Percentiles rank a stretch among this genome's conserved stretches.
These are phyloP conservation scores for Neoascochyta sp. DNA, from an alignment of 2,329 filamentous ascomycete genomes.

Conservation along the genomic window DNA sequence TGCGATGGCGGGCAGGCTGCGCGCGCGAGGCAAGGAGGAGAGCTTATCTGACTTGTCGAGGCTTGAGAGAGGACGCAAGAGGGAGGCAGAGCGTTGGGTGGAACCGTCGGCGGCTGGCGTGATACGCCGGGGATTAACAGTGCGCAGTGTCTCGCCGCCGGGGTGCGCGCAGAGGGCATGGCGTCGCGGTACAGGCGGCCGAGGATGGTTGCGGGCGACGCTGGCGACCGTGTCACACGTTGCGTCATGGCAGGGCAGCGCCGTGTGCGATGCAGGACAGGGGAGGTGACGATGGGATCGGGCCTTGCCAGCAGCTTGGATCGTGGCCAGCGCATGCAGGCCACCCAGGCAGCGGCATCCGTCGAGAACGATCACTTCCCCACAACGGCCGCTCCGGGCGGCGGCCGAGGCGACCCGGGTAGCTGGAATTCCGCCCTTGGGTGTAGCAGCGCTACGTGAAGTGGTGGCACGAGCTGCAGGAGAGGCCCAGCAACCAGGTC, in stretches of 20 bases:
- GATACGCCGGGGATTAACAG: constrained; percentile 26
- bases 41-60: constrained; percentile 18
- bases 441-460: constrained; percentile 20
- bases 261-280: constrained; percentile 1
- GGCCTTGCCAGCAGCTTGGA: constrained; percentile 10
- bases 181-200: too few relatives aligned
- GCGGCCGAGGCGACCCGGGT: constrained; percentile 26
- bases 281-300: constrained; percentile 5
- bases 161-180: constrained; percentile 8
- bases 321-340: constrained; percentile 23
- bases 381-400: constrained; percentile 24
- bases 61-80: constrained; percentile 13
- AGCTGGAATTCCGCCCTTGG: constrained; percentile 27
- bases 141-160: constrained; percentile 14
- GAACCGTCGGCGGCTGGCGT: constrained; percentile 26
- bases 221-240: constrained; percentile 7
- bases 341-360: constrained; percentile 25
- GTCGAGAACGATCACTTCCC: constrained; percentile 24
- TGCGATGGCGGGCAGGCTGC: constrained; percentile 17
- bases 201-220: constrained; percentile 7
- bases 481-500: constrained; percentile 32
- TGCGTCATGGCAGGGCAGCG: constrained; percentile 7
- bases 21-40: constrained; percentile 25
- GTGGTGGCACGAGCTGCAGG: constrained; percentile 21
- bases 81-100: constrained; percentile 15